phyloP scores from a whole-genome alignment of 1,284 basidiomycete genomes.

The Cutaneotrichosporon dermatis region DNA sequence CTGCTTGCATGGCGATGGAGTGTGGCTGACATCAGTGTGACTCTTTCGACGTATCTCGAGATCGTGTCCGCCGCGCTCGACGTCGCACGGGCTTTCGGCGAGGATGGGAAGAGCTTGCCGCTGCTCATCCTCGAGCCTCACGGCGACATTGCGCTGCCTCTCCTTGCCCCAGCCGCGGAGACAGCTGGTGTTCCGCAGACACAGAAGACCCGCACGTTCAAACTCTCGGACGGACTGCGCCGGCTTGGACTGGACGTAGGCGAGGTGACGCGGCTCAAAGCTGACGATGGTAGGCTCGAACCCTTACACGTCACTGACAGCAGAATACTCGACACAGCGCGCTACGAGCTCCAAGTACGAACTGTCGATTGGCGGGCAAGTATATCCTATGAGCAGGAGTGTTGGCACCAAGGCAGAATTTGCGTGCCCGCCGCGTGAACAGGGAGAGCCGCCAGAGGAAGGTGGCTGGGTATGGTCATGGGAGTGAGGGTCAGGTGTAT shows the following conservation, averaged over 20 bases:
- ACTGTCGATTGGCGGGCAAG: neutral
- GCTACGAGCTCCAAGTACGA: neutral
- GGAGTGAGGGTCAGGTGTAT: neutral
- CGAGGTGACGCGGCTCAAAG: neutral
- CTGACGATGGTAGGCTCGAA: neutral
- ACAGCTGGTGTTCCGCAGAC: conserved; percentile 10
- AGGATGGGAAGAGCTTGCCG: neutral
- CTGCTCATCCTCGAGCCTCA: conserved; percentile 38
- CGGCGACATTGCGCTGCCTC: conserved; percentile 24
- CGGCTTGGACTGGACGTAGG: conserved; percentile 22
- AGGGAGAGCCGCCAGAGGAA: neutral
- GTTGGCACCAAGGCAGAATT: conserved; percentile 5
- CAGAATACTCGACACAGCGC: neutral
- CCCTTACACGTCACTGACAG: neutral
- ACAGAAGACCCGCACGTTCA: conserved; percentile 23
- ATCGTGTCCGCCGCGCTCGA: conserved; percentile 27
- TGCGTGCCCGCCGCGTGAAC: neutral
- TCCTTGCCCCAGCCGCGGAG: conserved; percentile 20
- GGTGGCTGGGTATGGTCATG: conserved; percentile 10
- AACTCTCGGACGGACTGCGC: conserved; percentile 24
- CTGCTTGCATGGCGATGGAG: neutral
- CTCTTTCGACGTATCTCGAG: conserved; percentile 34
- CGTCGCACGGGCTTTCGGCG: conserved; percentile 23
- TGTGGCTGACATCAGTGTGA: conserved; percentile 21
- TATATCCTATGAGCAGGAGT: conserved; percentile 1